Evolutionary conservation across 2,329 filamentous ascomycete genomes (phyloP), one percentile per base, ranked within the genome.

Genomic region (Paraconiothyrium brasiliense): DNA sequence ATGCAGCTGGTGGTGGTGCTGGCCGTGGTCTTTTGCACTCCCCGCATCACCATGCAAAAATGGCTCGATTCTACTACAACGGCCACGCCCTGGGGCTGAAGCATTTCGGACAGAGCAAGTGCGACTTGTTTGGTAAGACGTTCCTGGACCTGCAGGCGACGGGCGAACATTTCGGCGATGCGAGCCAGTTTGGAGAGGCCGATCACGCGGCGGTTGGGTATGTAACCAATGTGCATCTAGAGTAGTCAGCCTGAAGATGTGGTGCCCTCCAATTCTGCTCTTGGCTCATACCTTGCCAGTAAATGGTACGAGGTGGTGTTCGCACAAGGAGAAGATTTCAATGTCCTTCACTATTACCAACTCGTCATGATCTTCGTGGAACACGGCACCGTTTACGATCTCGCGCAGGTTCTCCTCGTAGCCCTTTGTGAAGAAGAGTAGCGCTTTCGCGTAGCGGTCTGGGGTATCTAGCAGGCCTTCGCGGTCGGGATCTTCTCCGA

Each of bases 171-270:
- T 76, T 99, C 94, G 58, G 94, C 95, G 67, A 99, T 94, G 65
- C 95, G 90, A 30, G 94, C 94, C 54, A 99, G 86, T 79, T 99
- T 99, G 35, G 94, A 97, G 56, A 99, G 90, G 54, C 95, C 95
- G 64, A 99, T 93, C 56, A 99, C 94, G 61, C 94, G 89, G 76
- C 93, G 88, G 73, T 90, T 89, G 34, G 95, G 95, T 66, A 99
- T 98, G 80, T 99, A 99, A 61, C 94, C 95, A 71, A 99, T 98
- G 81, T 99, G 95, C 92, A 99, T 98, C 92, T 96, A 46, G 6
- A 4, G 11, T 0, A 30, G 27, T 39, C 34, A 57, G 60, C 68
- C 58, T 70, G 67, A 46, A 27, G 22, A 41, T 9, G 8, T 54
- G n/a, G 22, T 32, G 22, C 24, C 41, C 41, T 52, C 27, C 24